Base-by-base conservation (phyloP, 768 basidiomycete species). In the Kwoniella newhampshirensis region DNA sequence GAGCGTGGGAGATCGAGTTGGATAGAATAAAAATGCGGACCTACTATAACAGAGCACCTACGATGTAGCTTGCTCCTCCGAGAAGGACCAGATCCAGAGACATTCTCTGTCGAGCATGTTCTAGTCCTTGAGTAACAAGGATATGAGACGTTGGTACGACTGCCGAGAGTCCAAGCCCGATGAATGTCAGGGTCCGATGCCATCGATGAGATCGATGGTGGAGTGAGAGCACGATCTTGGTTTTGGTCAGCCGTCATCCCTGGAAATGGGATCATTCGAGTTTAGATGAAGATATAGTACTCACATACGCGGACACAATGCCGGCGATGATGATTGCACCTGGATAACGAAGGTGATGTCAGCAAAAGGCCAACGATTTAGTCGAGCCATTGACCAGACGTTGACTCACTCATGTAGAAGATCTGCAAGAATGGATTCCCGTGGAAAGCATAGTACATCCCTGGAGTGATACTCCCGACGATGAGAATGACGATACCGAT, bases 11-110 rank as follows among this genome's bases (percentile, higher is more conserved):
- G n/a, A n/a, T n/a, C n/a, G n/a, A n/a, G n/a, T n/a, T 51, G n/a
- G 6, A 17, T 30, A 13, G 39, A 66, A 9, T 35, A 17, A 43
- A 67, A 65, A 69, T 58, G 48, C 45, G 46, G 40, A 68, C 89
- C 76, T 80, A 90, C 88, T 89, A 93, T 36, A 90, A 78, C 59
- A 88, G 73, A 23, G 91, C 91, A 36, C 91, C 91, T 23, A 70
- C 68, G 70, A 92, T 86, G 74, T 93, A 93, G 57, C 88, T 78
- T 6, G 77, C 81, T n/a, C 84, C 90, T 32, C 86, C 86, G 9
- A 81, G 70, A 17, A 87, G 63, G 23, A 91, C 75, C 85, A 87
- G 89, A 12, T 80, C 79, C 60, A 88, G 81, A 47, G 89, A 88
- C 80, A 88, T 84, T 51, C 85, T 82, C 51, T 77, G 72, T 39